Conservation (phyloP, 352 stramenopile species). For the Plasmopara halstedii region DNA sequence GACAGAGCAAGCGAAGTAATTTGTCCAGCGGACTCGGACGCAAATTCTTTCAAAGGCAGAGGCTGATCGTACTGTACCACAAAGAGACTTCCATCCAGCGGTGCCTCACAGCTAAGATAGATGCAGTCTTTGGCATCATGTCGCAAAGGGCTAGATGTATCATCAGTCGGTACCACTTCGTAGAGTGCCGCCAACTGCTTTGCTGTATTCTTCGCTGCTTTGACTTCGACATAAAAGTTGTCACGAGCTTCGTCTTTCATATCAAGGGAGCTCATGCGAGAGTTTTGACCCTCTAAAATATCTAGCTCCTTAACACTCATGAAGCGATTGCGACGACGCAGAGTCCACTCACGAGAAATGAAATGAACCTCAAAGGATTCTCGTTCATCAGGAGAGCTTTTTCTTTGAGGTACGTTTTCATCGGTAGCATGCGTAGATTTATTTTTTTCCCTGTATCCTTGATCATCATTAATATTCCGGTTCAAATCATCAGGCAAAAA, state of each 20-base stretch:
- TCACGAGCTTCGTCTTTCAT: constrained; percentile 41
- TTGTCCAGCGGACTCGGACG: constrained; percentile 24
- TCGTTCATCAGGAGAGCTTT: constrained; percentile 9
- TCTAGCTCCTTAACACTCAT: constrained; percentile 50
- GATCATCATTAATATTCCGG: not conserved
- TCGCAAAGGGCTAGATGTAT: not conserved
- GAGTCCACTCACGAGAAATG: constrained; percentile 27
- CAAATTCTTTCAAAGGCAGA: constrained; percentile 32
- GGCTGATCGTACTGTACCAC: constrained; percentile 24
- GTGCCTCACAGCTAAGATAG: constrained; percentile 39
- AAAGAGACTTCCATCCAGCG: constrained; percentile 29
- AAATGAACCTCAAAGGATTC: constrained; percentile 57
- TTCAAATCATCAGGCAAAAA: constrained; percentile 32
- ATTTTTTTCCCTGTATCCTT: constrained; percentile 3
- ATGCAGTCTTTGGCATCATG: constrained; percentile 25
- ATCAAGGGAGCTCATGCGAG: constrained; percentile 23
- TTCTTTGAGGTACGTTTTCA: not conserved
- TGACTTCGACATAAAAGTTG: constrained; percentile 36
- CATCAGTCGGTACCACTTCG: constrained; percentile 4
- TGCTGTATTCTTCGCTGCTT: constrained; percentile 8
- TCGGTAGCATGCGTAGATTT: constrained; percentile 2
- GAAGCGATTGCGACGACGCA: constrained; percentile 34
- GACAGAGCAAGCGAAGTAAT: constrained; percentile 41
- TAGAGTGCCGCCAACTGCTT: constrained; percentile 40
- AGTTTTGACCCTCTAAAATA: constrained; percentile 34